A percentile compares a stretch with the other conserved stretches of the same genome.
phyloP scores from a whole-genome alignment of 2,329 filamentous ascomycete genomes.

The Fusarium sp. region DNA sequence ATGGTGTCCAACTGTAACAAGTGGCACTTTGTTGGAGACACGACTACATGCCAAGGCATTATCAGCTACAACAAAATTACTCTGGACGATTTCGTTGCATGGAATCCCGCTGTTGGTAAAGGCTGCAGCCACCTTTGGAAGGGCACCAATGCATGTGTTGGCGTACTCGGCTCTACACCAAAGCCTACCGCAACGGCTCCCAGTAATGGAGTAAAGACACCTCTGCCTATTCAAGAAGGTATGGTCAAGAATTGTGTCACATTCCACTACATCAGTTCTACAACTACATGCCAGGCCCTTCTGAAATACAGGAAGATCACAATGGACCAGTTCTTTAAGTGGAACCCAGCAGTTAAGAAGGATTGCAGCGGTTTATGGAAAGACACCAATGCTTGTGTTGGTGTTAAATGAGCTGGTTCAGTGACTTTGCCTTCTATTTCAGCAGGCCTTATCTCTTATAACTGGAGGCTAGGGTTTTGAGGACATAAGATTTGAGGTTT shows the following conservation, averaged over 20 bases:
- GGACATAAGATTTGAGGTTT: background rate
- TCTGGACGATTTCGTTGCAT: background rate
- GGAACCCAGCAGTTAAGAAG: background rate
- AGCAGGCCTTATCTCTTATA: background rate
- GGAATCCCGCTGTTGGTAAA: background rate
- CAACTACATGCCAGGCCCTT: background rate
- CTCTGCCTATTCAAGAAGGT: background rate
- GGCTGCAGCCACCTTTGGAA: background rate
- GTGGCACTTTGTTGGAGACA: background rate
- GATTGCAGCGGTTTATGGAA: background rate
- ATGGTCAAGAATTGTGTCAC: background rate
- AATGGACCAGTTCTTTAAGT: background rate
- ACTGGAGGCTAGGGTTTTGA: background rate
- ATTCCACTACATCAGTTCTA: background rate
- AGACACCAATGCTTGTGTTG: background rate
- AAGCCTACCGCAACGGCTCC: background rate
- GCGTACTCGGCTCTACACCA: background rate
- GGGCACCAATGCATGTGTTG: background rate
- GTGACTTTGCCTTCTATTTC: background rate
- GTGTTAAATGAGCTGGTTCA: background rate
- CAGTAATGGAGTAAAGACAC: background rate
- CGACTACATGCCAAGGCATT: constrained; percentile 2
- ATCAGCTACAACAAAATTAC: constrained; percentile 5
- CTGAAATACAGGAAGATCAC: constrained; percentile 2
- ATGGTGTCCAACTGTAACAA: constrained; percentile 14